These are phyloP conservation scores for Populus deltoides DNA, from an alignment of 345 rosid species.

Conservation along the genomic window DNA sequence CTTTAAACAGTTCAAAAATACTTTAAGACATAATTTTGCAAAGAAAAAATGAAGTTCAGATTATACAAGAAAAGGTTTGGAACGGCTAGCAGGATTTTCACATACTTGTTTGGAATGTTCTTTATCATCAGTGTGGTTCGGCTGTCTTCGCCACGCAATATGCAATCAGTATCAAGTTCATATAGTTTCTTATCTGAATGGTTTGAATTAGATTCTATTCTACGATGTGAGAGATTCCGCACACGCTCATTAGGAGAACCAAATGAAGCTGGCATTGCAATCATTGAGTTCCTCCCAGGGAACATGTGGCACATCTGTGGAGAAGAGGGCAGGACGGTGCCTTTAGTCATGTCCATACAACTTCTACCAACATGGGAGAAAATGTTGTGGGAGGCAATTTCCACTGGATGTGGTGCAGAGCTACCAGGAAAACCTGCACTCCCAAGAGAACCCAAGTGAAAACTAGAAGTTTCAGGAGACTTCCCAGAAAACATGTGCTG, in stretches of 20 bases:
- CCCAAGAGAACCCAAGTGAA: constrained; percentile 72
- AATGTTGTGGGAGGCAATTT: constrained; percentile 55
- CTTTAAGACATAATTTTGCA: not conserved
- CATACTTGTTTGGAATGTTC: constrained; percentile 95
- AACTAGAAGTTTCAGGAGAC: constrained; percentile 74
- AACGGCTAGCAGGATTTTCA: not conserved
- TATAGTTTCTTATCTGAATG: constrained; percentile 72
- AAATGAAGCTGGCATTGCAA: constrained; percentile 44
- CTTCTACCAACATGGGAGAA: constrained; percentile 59
- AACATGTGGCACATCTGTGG: constrained; percentile 72
- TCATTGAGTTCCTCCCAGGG: constrained; percentile 74
- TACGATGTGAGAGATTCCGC: constrained; percentile 52
- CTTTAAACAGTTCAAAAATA: not conserved
- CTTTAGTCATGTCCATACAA: constrained; percentile 57
- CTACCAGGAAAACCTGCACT: constrained; percentile 56
- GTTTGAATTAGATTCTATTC: constrained; percentile 64
- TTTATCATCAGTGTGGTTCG: constrained; percentile 95
- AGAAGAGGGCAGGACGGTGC: constrained; percentile 56
- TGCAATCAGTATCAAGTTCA: constrained; percentile 87
- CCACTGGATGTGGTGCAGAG: constrained; percentile 67
- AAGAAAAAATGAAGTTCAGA: not conserved
- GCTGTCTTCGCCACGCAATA: constrained; percentile 70
- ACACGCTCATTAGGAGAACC: constrained; percentile 75
- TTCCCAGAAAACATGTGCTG: constrained; percentile 56
- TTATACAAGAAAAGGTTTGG: not conserved